Evolutionary conservation across 352 stramenopile species (phyloP).

Genomic region (Phytophthora uliginosa): DNA sequence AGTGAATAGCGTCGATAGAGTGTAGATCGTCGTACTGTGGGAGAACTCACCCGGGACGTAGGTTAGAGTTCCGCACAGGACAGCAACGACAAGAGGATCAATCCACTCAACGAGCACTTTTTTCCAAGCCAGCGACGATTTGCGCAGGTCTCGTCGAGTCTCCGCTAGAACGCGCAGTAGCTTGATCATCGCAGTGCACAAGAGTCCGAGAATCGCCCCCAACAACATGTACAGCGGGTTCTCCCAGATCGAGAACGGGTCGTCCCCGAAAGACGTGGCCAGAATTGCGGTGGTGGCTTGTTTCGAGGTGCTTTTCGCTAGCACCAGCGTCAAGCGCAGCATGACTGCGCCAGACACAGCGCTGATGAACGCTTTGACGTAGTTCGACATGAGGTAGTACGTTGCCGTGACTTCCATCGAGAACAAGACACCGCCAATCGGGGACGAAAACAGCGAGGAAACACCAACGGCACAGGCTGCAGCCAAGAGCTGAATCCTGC

Average conservation of each 20-base stretch:
- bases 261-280: conserved; percentile 42
- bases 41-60: conserved; percentile 73
- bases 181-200: conserved; percentile 54
- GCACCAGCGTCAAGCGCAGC: conserved; percentile 64
- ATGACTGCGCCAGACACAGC: conserved; percentile 76
- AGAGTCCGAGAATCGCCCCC: conserved; percentile 55
- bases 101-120: conserved; percentile 56
- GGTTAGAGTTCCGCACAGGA: conserved; percentile 65
- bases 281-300: conserved; percentile 52
- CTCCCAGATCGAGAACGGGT: conserved; percentile 64
- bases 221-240: conserved; percentile 64
- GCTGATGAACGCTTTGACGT: conserved; percentile 87
- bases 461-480: conserved; percentile 93
- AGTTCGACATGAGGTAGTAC: conserved; percentile 89
- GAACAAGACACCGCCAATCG: conserved; percentile 94
- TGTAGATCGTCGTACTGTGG: conserved; percentile 52
- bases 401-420: conserved; percentile 93
- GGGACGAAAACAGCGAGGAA: conserved; percentile 93
- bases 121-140: conserved; percentile 46
- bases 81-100: conserved; percentile 64
- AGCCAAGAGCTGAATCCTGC: conserved; percentile 86
- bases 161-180: conserved; percentile 56
- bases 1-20: conserved; percentile 67
- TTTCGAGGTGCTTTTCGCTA: conserved; percentile 52
- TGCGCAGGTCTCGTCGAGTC: conserved; percentile 32